Base-by-base conservation (phyloP, 2,329 filamentous ascomycete species). In the Eutypa lata region DNA sequence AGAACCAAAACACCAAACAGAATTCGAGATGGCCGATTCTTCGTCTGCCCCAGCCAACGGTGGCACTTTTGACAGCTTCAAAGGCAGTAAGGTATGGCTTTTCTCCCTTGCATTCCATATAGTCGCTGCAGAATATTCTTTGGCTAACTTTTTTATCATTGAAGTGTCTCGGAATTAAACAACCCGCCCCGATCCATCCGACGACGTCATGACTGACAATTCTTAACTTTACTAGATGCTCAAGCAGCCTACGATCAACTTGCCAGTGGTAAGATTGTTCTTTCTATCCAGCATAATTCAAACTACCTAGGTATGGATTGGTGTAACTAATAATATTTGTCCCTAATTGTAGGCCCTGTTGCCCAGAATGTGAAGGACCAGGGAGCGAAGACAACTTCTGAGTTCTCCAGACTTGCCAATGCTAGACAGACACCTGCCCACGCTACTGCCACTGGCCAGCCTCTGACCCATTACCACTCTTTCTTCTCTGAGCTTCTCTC, bases 401-500 rank as follows among this genome's bases (percentile, higher is more conserved):
- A 86, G 72, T 72, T 85, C 57, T 77, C 76, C 64, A 82, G 81
- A 67, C 76, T 85, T 47, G 81, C 81, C 62, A 77, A 77, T 56
- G 68, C 81, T 60, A 81, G 82, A 65, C 76, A 76, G 65, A 80
- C 80, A 48, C 82, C 82, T 51, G 59, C 71, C 48, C 72, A 74
- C 53, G 75, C 76, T 33, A 76, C 82, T 63, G 81, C 80, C 56
- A 84, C 81, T 46, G 82, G 81, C 62, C 82, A 87, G 69, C 79
- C 80, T 48, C 71, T 87, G 65, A 87, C 83, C 54, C 83, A 87
- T 71, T 89, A 88, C 69, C 84, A 88, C 74, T 88, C 84, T 16
- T 83, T 88, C 72, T 88, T 89, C 71, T 81, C 79, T 48, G 83
- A 86, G 68, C 77, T 89, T 53, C 75, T 89, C 56, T 87, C 84